These are phyloP conservation scores for Cyphellophora attinorum DNA, from an alignment of 2,329 filamentous ascomycete species.

Conservation along the genomic window DNA sequence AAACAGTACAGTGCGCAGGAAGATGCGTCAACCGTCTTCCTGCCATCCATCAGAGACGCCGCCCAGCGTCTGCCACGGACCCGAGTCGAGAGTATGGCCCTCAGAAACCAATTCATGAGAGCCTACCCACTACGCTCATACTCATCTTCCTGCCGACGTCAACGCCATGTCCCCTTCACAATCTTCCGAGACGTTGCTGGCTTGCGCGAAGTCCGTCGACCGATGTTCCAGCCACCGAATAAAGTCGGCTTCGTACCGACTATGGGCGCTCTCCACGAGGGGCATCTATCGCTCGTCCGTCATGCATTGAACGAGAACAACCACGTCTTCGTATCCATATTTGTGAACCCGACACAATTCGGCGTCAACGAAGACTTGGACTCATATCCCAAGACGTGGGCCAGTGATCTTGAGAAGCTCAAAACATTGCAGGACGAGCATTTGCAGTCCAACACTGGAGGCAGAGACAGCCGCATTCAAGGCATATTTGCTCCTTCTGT, in stretches of 20 bases:
- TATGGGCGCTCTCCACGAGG: conserved; percentile 93
- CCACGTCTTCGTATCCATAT: conserved; percentile 82
- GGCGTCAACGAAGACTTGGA: conserved; percentile 77
- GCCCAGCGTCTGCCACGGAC: no score
- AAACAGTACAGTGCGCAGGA: no score
- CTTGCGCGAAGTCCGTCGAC: conserved; percentile 60
- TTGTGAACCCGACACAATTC: conserved; percentile 96
- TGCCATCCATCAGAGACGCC: no score
- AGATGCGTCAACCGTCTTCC: no score
- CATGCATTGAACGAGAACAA: conserved; percentile 75
- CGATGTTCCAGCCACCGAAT: conserved; percentile 56
- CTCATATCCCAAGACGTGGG: conserved; percentile 87
- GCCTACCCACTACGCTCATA: no score
- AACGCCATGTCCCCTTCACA: conserved; percentile 48
- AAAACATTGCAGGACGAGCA: conserved; percentile 38
- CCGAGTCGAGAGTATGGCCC: no score
- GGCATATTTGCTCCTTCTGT: conserved; percentile 83
- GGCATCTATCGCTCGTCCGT: conserved; percentile 78
- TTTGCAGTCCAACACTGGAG: conserved; percentile 22
- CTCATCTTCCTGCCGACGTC: no score
- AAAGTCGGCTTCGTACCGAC: conserved; percentile 86
- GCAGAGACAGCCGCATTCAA: conserved; percentile 54
- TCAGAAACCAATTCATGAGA: no score
- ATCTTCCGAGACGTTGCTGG: conserved; percentile 67
- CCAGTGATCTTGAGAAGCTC: conserved; percentile 60